Evolutionary conservation across 768 basidiomycete genomes (phyloP), one percentile per base, ranked within the genome.

Genomic region (Kwoniella mangroviensis): DNA sequence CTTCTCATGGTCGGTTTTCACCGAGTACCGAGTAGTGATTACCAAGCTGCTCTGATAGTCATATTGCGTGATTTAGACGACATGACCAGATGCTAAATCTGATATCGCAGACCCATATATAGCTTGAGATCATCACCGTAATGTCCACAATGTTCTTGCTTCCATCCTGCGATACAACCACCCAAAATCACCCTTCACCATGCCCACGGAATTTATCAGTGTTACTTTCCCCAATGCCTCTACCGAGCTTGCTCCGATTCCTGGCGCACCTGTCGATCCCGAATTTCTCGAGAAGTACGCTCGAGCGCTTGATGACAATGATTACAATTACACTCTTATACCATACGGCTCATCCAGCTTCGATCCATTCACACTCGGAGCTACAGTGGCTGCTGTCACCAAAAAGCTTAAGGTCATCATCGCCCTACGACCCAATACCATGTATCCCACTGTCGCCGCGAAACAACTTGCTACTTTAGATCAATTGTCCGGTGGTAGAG

Each of bases 391-490:
- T 24, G 41, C 74, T 17, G 70, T 71, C 21, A 78, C 74, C 64
- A 74, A 75, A 58, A 75, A 72, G 63, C 42, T 75, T 40, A 72
- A 64, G 40, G 54, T 75, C 55, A 70, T 77, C 60, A 72, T 75
- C 56, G 76, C 76, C 28, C 59, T 77, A 6, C 52, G 74, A 52
- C 76, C 76, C 15, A 75, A 75, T 28, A 75, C 76, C 45, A 75
- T 75, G 76, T 75, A 65, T 63, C 76, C 76, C 13, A 78, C 74
- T 2, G 70, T 75, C 4, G 76, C 76, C 6, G 76, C 76, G 28
- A 78, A 78, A 60, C 74, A 75, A 55, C 75, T 78, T 21, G 74
- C 76, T 26, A 74, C 74, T 2, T 63, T 78, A 34, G 62, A 73
- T 56, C 74, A 75, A 57, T 54, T 75, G n/a, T 59, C 66, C n/a